A percentile compares a stretch with the other conserved stretches of the same genome.
Evolutionary conservation across 495 filamentous ascomycete genomes (phyloP).

Genomic region (Lindgomyces ingoldianus): DNA sequence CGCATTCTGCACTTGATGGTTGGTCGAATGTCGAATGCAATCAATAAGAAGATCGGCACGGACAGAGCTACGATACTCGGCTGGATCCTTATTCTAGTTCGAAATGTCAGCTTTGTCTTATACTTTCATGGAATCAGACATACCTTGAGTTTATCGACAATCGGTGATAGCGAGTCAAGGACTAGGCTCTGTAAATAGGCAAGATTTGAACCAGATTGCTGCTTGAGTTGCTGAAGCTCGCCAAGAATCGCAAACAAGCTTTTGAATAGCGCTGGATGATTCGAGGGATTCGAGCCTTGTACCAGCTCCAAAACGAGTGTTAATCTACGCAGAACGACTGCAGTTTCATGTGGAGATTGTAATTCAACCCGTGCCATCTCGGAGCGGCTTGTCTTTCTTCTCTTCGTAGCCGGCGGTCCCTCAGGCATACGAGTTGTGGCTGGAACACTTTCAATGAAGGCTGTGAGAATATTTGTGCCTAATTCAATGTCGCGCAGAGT

Average conservation of each 20-base stretch:
- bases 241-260: constrained; percentile 77
- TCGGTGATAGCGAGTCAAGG: constrained; percentile 71
- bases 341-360: constrained; percentile 57
- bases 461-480: constrained; percentile 66
- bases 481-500: constrained; percentile 68
- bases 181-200: constrained; percentile 83
- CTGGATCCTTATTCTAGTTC: constrained; percentile 13
- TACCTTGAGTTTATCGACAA: constrained; percentile 72
- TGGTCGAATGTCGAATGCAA: constrained; percentile 84
- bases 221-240: constrained; percentile 79
- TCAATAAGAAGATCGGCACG: constrained; percentile 86
- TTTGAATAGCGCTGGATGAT: constrained; percentile 70
- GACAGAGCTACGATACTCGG: constrained; percentile 65
- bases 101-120: background rate
- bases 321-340: constrained; percentile 65
- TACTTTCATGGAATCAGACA: background rate
- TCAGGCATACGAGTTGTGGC: constrained; percentile 64
- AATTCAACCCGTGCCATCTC: constrained; percentile 54
- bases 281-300: constrained; percentile 70
- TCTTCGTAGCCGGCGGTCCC: constrained; percentile 67
- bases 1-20: constrained; percentile 85
- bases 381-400: constrained; percentile 70
- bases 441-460: constrained; percentile 69
- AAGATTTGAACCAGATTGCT: constrained; percentile 70
- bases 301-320: constrained; percentile 89